phyloP scores from a whole-genome alignment of 345 rosid genomes.

The Gossypium rotundifolium region DNA sequence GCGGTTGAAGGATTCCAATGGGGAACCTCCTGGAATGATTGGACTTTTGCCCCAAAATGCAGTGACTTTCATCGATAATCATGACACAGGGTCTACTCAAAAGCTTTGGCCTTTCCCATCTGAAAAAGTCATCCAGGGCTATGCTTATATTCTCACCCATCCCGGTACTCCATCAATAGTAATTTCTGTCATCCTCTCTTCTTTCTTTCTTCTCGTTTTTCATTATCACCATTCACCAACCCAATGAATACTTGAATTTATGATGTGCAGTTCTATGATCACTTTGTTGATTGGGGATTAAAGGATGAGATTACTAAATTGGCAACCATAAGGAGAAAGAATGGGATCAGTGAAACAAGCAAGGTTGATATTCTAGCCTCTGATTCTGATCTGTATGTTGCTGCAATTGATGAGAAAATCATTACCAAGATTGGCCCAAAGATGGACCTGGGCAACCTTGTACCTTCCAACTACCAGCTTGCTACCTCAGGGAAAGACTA shows the following conservation, averaged over 20 bases:
- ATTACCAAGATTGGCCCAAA: slow-evolving; percentile 76
- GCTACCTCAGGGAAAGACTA: slow-evolving; percentile 51
- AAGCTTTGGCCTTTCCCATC: slow-evolving; percentile 60
- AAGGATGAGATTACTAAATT: slow-evolving; percentile 51
- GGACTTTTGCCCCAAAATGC: slow-evolving; percentile 66
- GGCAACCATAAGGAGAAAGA: slow-evolving; percentile 36
- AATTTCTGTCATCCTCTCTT: slow-evolving; percentile 12
- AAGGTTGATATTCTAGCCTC: slow-evolving; percentile 49
- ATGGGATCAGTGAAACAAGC: slow-evolving; percentile 44
- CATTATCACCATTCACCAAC: neutral
- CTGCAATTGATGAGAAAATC: slow-evolving; percentile 53
- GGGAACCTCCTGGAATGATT: slow-evolving; percentile 73
- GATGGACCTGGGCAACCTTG: slow-evolving; percentile 55
- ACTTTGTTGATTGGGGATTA: slow-evolving; percentile 61
- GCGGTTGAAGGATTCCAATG: slow-evolving; percentile 63
- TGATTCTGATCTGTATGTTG: slow-evolving; percentile 60
- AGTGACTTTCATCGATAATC: slow-evolving; percentile 80
- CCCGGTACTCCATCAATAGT: slow-evolving; percentile 76
- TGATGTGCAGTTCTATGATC: slow-evolving; percentile 67
- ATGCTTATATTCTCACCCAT: slow-evolving; percentile 81
- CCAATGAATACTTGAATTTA: neutral
- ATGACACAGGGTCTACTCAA: slow-evolving; percentile 70
- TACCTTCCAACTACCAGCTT: slow-evolving; percentile 52
- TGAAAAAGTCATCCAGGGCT: slow-evolving; percentile 83
- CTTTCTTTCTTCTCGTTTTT: neutral